Conservation (phyloP, 192 early-diverging fungal genomes). For the Funneliformis geosporum region DNA sequence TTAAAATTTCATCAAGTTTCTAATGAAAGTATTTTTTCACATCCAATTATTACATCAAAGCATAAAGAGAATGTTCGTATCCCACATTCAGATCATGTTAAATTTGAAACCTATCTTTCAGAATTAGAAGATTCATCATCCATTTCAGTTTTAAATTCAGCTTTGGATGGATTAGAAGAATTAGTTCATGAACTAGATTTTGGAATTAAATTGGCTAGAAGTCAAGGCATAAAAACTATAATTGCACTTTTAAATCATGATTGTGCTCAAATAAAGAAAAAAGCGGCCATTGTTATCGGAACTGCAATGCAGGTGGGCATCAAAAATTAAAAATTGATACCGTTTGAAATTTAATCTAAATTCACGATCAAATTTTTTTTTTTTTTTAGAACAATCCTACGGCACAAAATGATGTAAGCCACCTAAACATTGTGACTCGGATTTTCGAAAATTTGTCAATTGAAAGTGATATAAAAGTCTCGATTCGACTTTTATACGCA, state of each 20-base stretch:
- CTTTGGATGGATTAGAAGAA: slow-evolving; percentile 56
- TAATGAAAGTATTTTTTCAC: background rate
- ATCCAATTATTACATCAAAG: background rate
- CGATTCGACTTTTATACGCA: slow-evolving; percentile 28
- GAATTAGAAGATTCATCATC: slow-evolving; percentile 31
- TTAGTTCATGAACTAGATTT: slow-evolving; percentile 59
- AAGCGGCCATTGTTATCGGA: slow-evolving; percentile 54
- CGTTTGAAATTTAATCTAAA: background rate
- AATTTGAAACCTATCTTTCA: slow-evolving; percentile 40
- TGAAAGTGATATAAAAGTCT: background rate
- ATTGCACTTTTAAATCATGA: slow-evolving; percentile 43
- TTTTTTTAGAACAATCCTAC: slow-evolving; percentile 16
- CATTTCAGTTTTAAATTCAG: slow-evolving; percentile 28
- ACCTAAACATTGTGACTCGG: background rate
- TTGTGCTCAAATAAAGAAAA: slow-evolving; percentile 36
- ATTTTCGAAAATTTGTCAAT: background rate
- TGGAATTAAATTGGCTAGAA: slow-evolving; percentile 50
- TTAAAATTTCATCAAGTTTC: slow-evolving; percentile 24
- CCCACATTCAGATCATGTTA: slow-evolving; percentile 33
- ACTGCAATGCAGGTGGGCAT: slow-evolving; percentile 54
- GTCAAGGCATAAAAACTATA: slow-evolving; percentile 38
- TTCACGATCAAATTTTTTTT: background rate
- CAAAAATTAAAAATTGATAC: background rate
- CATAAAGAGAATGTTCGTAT: slow-evolving; percentile 21
- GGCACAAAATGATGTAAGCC: background rate